Base-by-base conservation (phyloP, 2,329 filamentous ascomycete genomes). In the Cadophora malorum region DNA sequence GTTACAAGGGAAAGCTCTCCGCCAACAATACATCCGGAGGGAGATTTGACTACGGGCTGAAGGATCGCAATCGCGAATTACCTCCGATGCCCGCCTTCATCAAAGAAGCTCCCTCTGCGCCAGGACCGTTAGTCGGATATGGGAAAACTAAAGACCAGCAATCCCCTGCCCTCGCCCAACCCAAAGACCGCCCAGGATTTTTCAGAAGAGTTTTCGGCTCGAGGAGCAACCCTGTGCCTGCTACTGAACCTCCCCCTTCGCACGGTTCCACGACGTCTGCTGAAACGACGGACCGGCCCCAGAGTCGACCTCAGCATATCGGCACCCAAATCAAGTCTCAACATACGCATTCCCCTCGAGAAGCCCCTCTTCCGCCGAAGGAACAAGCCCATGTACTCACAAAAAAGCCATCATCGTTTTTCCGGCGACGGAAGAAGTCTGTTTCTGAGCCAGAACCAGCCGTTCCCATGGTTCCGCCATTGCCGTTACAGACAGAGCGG, bases 321-420 rank as follows among this genome's bases (percentile, higher is more conserved):
- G 79, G 80, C 61, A 83, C 79, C 62, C 83, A 84, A 71, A 77
- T 82, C 63, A 88, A 86, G 75, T 73, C 81, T 19, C 71, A 74
- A 64, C 63, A 69, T 68, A 59, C 67, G 52, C 63, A 71, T 65
- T 68, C 73, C n/a, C 63, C 72, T 56, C 72, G 72, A 64, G 74
- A 78, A 70, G 64, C 69, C 7, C 73, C 76, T 14, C 72, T 74
- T 25, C 58, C 74, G 7, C 67, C 74, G 6, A 77, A 75, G 64
- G 76, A 78, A 60, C 69, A 70, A 35, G 53, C 71, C 1, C 74
- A 76, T 70, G 71, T 76, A 3, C 81, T 97, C 63, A 91, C 92
- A 75, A 97, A 97, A 83, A 97, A 97, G 79, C 88, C 93, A 4
- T 96, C 95, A 0, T 95, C 93, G 0, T 98, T 99, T 81, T 98